A percentile compares a stretch with the other conserved stretches of the same genome.
phyloP scores from a whole-genome alignment of 1,284 basidiomycete species.

The Cryptococcus wingfieldii region DNA sequence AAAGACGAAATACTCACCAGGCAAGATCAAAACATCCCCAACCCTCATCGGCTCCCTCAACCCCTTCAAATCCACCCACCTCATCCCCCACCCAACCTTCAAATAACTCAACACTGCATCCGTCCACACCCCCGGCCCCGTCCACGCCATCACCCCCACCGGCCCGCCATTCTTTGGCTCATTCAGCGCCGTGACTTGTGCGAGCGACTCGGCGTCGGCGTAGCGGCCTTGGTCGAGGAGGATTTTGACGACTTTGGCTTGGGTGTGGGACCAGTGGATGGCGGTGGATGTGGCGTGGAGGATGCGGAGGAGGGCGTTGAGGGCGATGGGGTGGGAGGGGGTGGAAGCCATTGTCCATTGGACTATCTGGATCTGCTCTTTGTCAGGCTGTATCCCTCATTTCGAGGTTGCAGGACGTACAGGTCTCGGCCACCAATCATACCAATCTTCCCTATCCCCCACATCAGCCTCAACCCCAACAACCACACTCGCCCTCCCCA shows the following conservation, averaged over 20 bases:
- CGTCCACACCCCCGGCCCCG: slow-evolving; percentile 48
- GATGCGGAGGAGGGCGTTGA: slow-evolving; percentile 37
- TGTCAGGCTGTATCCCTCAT: background rate
- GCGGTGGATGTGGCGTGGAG: slow-evolving; percentile 38
- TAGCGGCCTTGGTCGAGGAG: slow-evolving; percentile 23
- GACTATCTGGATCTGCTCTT: slow-evolving; percentile 45
- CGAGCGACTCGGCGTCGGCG: slow-evolving; percentile 22
- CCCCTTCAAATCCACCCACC: slow-evolving; percentile 44
- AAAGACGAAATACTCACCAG: slow-evolving; percentile 18
- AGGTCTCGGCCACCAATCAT: slow-evolving; percentile 47
- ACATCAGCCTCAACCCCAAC: slow-evolving; percentile 51
- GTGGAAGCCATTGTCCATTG: slow-evolving; percentile 50
- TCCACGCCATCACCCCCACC: slow-evolving; percentile 46
- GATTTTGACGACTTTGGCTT: slow-evolving; percentile 13
- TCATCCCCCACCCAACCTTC: slow-evolving; percentile 32
- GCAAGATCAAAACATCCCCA: slow-evolving; percentile 47
- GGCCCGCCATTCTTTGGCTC: slow-evolving; percentile 40
- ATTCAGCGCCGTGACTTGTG: slow-evolving; percentile 22
- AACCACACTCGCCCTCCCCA: slow-evolving; percentile 41
- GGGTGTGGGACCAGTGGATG: slow-evolving; percentile 31
- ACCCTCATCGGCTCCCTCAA: slow-evolving; percentile 39
- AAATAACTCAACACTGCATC: slow-evolving; percentile 46
- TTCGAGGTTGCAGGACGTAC: slow-evolving; percentile 25
- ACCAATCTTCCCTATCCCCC: slow-evolving; percentile 46
- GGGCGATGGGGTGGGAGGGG: slow-evolving; percentile 41